Conservation (phyloP, 2,329 filamentous ascomycete species). For the Didymella pomorum region DNA sequence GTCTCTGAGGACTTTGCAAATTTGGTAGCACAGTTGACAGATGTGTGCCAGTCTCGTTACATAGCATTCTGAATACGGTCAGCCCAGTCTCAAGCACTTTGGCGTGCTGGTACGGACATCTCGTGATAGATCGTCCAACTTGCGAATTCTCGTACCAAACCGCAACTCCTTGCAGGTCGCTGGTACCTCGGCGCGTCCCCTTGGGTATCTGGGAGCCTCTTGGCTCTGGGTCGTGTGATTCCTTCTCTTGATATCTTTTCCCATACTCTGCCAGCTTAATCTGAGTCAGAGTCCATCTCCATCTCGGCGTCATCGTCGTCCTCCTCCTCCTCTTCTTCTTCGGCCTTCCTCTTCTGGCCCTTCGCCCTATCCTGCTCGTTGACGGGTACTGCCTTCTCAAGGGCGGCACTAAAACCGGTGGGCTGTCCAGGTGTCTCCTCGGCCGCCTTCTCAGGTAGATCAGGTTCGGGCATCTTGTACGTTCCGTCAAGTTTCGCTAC, state of each 20-base stretch:
- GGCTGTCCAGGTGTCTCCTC: conserved; percentile 50
- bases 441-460: conserved; percentile 27
- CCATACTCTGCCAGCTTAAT: conserved; percentile 19
- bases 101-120: conserved; percentile 18
- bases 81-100: conserved; percentile 11
- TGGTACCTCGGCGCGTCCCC: background rate
- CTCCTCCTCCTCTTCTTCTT: conserved; percentile 64
- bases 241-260: background rate
- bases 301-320: conserved; percentile 57
- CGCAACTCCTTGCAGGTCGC: background rate
- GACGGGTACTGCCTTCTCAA: conserved; percentile 42
- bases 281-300: conserved; percentile 71
- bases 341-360: conserved; percentile 72
- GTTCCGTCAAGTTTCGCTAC: conserved; percentile 92
- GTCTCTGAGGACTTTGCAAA: conserved; percentile 5
- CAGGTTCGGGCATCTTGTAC: conserved; percentile 71
- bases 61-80: conserved; percentile 15
- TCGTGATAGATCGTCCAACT: conserved; percentile 3
- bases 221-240: background rate
- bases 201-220: conserved; percentile 1
- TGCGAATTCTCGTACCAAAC: conserved; percentile 3
- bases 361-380: conserved; percentile 58
- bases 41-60: conserved; percentile 6
- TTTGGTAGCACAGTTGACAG: conserved; percentile 1
- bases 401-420: conserved; percentile 50